Conservation (phyloP, 345 rosid species). For the Viola odorata region DNA sequence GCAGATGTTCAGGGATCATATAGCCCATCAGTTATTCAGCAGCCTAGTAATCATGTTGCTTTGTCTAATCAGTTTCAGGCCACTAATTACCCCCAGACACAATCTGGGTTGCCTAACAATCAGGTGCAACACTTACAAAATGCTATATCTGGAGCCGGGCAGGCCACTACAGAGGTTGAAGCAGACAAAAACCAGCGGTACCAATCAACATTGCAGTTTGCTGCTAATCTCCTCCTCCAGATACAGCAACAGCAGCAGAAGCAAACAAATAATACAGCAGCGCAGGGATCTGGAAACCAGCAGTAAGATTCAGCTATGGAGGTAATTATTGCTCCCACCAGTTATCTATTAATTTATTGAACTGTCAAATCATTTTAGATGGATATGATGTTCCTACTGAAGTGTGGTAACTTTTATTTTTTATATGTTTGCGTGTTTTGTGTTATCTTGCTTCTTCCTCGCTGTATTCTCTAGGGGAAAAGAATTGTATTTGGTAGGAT, state of each 20-base stretch:
- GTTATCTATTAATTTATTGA: neutral
- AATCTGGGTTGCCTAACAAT: constrained; percentile 39
- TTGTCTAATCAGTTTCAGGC: constrained; percentile 44
- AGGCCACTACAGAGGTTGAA: constrained; percentile 48
- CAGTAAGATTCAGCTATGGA: constrained; percentile 8
- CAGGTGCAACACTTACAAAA: constrained; percentile 53
- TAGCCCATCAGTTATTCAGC: constrained; percentile 37
- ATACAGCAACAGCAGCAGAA: constrained; percentile 75
- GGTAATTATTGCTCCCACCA: constrained; percentile 13
- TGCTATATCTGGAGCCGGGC: constrained; percentile 42
- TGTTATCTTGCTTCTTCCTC: no score
- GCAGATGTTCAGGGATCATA: constrained; percentile 36
- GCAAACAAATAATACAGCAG: constrained; percentile 23
- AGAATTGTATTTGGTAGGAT: no score
- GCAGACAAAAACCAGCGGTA: constrained; percentile 78
- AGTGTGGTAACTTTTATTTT: no score
- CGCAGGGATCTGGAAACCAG: constrained; percentile 24
- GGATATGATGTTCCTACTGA: neutral
- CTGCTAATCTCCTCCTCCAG: constrained; percentile 86
- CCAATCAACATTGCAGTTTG: constrained; percentile 88
- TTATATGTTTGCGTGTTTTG: no score
- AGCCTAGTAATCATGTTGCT: constrained; percentile 30
- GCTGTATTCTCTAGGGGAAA: constrained; percentile 3
- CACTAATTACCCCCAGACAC: constrained; percentile 41
- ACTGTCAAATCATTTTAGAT: neutral